Base-by-base conservation (phyloP, 1,284 basidiomycete genomes). In the Amylostereum chailletii region DNA sequence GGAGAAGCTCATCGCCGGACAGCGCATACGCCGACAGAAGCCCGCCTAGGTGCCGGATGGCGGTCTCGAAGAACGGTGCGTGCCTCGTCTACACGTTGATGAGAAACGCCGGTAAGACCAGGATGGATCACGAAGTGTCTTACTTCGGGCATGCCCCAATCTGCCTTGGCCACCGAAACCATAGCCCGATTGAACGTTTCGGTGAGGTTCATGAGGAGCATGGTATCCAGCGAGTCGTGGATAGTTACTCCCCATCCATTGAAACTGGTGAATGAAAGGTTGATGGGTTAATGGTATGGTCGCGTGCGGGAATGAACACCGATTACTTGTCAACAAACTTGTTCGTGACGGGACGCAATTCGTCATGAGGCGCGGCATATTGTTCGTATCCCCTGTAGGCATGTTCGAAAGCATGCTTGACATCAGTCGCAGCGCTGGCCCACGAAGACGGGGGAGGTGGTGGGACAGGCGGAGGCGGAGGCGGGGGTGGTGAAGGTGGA, bases 161-260 rank as follows among this genome's bases (percentile, higher is more conserved):
- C 79, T 46, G 81, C 68, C 47, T 77, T 70, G 42, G 77, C 71
- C 30, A 96, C 76, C 52, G 87, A 72, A n/a, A 77, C 69, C 2
- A 94, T 68, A 2, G 88, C 90, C 2, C 82, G 74, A 29, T 72
- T 64, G 65, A 88, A 95, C 62, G 95, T 88, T 9, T 81, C 76
- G n/a, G 81, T 67, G 8, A 96, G 74, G 29, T 75, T 85, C 86
- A 97, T 89, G 47, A 97, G 69, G 31, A 90, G 73, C 68, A 97
- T 83, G 0, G 94, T 96, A 62, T 95, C 92, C 11, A 97, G 75
- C 2, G 86, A 80, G 59, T 92, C 90, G 53, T 90, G 76, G 47
- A 83, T 76, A 1, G 86, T 86, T 0, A 94, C 84, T 9, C 90
- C 91, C 93, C 94, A 96, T 5, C 88, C 83, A 60, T 86, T 86